phyloP scores from a whole-genome alignment of 306 rosid genomes.

The Alnus rubra region DNA sequence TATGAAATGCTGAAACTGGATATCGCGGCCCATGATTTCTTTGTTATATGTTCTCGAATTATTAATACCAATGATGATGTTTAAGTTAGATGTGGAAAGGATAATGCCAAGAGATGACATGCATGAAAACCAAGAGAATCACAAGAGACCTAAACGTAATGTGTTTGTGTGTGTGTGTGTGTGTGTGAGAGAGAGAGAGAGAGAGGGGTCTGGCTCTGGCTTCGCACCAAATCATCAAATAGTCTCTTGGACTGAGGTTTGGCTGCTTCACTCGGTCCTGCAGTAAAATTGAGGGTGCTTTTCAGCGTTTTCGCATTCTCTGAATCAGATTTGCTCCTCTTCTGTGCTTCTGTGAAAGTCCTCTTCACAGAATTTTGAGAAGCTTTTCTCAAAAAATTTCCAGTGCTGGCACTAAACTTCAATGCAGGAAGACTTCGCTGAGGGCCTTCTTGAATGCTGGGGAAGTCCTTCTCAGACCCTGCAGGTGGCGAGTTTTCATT shows the following conservation, averaged over 20 bases:
- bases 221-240: constrained; percentile 42
- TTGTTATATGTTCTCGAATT: background rate
- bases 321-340: constrained; percentile 43
- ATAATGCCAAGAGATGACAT: background rate
- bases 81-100: background rate
- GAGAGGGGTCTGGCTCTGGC: background rate
- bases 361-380: constrained; percentile 27
- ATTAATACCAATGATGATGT: background rate
- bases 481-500: constrained; percentile 26
- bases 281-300: constrained; percentile 57
- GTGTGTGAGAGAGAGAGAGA: background rate
- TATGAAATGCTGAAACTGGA: background rate
- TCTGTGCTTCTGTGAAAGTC: constrained; percentile 30
- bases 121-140: constrained; percentile 3
- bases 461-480: constrained; percentile 30
- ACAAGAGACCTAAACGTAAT: constrained; percentile 11
- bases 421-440: constrained; percentile 26
- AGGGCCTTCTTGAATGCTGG: constrained; percentile 24
- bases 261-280: constrained; percentile 36
- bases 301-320: constrained; percentile 47
- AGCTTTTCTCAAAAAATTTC: constrained; percentile 35
- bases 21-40: background rate
- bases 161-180: background rate
- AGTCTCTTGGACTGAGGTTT: constrained; percentile 30
- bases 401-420: constrained; percentile 30